These are phyloP conservation scores for Lactarius vividus DNA, from an alignment of 768 basidiomycete species.

Conservation along the genomic window DNA sequence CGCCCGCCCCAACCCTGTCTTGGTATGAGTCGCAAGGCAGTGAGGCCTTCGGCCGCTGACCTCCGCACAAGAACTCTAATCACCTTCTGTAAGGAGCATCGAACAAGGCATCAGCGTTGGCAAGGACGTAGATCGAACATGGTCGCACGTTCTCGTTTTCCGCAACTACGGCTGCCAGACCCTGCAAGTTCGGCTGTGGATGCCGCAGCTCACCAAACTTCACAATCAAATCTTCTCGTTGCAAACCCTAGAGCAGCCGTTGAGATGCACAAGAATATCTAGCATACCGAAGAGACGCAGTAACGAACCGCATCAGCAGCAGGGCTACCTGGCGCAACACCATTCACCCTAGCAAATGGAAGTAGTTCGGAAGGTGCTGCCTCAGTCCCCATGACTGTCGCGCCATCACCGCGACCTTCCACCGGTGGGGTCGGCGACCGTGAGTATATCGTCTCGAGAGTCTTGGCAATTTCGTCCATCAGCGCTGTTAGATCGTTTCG, in stretches of 20 bases:
- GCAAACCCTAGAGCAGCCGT: constrained; percentile 50
- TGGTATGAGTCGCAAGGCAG: constrained; percentile 61
- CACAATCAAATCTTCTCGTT: constrained; percentile 65
- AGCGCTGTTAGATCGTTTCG: constrained; percentile 71
- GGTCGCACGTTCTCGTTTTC: constrained; percentile 68
- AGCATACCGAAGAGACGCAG: background rate
- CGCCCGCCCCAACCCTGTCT: constrained; percentile 83
- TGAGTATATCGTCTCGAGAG: constrained; percentile 68
- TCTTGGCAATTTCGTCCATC: constrained; percentile 63
- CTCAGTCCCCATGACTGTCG: constrained; percentile 6
- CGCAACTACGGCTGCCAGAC: constrained; percentile 71
- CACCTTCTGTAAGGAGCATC: constrained; percentile 47
- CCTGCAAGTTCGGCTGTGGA: constrained; percentile 54
- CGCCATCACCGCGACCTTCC: constrained; percentile 16
- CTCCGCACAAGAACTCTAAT: constrained; percentile 60
- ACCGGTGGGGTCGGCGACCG: constrained; percentile 33
- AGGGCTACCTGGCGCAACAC: constrained; percentile 77
- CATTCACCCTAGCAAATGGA: constrained; percentile 82
- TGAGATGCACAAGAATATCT: constrained; percentile 21
- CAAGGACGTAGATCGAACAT: background rate
- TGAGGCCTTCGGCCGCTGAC: constrained; percentile 35
- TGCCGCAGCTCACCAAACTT: constrained; percentile 67
- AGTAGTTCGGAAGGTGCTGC: constrained; percentile 23
- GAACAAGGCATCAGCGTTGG: constrained; percentile 2
- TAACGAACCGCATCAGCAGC: constrained; percentile 72